Evolutionary conservation across 768 basidiomycete species (phyloP), one percentile per base, ranked within the genome.

Genomic region (Pisolithus sp.): DNA sequence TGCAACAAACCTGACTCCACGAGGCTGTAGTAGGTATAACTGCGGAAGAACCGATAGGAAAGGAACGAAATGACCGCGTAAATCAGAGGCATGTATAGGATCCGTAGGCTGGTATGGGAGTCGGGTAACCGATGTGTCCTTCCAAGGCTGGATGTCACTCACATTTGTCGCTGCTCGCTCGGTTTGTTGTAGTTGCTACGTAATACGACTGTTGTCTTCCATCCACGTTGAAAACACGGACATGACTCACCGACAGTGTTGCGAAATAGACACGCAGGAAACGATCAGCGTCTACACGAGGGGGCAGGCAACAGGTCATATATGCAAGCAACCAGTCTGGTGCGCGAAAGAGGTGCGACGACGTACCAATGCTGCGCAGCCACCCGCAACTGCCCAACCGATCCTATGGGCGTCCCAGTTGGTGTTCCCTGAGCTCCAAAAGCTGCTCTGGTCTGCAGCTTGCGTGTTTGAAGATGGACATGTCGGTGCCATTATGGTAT

Each of bases 11-110:
- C 72, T 47, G 71, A 62, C 69, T 81, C 73, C 45, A 73, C 69
- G 40, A 81, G 73, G 34, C 69, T 71, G 59, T 81, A 81, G 60
- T 82, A 82, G 39, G 80, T 89, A 61, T 89, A 93, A 52, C 78
- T 71, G 37, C 89, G 79, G 72, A 89, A 93, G 70, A 72, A 93
- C 1, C 91, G 81, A 60, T 89, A 94, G 24, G 87, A 88, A 59
- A 89, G 79, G 72, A 93, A 94, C 1, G 89, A 89, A 46, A 93
- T 80, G 55, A 92, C 70, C 24, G 84, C 85, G 64, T 87, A 92
- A 40, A 92, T 75, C 1, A 82, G 79, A 2, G 90, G 89, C 89
- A 93, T 88, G 59, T 89, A 89, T 56, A 92, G 62, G 43, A 92
- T 81, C 52, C 89, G 82, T n/a, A 90, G 59, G 52, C 86, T 89